Evolutionary conservation across 176 grass and related monocot species (phyloP), one percentile per base, ranked within the genome.

Genomic region (Melocanna baccifera): DNA sequence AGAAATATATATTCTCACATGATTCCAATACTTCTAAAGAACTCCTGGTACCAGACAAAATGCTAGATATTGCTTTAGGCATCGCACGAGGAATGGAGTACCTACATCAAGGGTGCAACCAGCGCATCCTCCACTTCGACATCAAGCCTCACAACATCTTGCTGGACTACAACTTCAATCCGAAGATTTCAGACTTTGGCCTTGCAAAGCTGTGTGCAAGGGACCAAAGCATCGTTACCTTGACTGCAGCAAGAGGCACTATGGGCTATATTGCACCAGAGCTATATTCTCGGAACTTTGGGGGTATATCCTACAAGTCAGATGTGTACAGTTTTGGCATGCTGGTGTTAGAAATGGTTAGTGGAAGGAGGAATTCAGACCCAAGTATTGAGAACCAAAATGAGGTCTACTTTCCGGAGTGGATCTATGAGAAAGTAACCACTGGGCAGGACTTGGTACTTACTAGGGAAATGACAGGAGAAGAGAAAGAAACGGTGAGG

Each of bases 341-440:
- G 85, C 40, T 93, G 39, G 77, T 93, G 58, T 19, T 88, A 23
- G 91, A 93, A 66, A 82, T 91, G 91, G 78, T 93, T 16, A 87
- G 86, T n/a, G 86, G 86, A 68, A 83, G 52, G 26, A 91, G 90
- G 86, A 91, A 88, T n/a, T 67, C 64, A 4, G 86, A 94, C 77
- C 92, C 83, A 53, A 66, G 74, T n/a, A 66, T 87, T 52, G 73
- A 85, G 39, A 85, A 2, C 2, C 45, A 87, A 37, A 68, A 67
- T 0, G 75, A 87, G 16, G 65, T 72, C 10, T 91, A 91, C 41
- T 64, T 91, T 26, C 89, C 89, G 2, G 86, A 87, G 40, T 86
- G 86, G 89, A 69, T 94, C 1, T 91, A 91, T 40, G 67, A 84
- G 22, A 71, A 20, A 32, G 55, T 87, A 41, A 52, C 15, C 12